Base-by-base conservation (phyloP, 768 basidiomycete species). In the Pholiota molesta region DNA sequence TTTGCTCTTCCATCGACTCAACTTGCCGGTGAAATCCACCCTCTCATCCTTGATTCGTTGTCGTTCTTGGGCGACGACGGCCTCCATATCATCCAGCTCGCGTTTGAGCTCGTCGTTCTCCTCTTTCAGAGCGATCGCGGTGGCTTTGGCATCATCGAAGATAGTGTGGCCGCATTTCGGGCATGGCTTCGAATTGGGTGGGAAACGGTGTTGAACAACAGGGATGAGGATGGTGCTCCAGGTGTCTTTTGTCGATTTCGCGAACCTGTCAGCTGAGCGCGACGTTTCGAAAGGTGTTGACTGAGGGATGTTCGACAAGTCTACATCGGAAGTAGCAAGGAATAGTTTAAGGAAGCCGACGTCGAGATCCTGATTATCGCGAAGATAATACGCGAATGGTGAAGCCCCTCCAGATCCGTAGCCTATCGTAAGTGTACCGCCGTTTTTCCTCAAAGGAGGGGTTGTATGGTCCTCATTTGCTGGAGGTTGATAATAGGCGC, bases 301-400 rank as follows among this genome's bases (percentile, higher is more conserved):
- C 39, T 63, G 62, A 14, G 59, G 45, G 11, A 67, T 57, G 29
- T 35, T 57, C 2, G 60, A 62, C 14, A 67, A 47, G 40, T 65
- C 62, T 5, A 62, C 42, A 16, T 45, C 62, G 11, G 52, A 40
- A 11, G 62, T 67, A 19, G 56, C 60, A 2, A 65, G 49, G 40
- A 65, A 60, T 5, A 65, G 16, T 39, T 67, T 67, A 10, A 67
- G 59, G 52, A 65, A 67, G 6, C 66, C 66, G 21, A 67, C 52
- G 52, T 67, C 66, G 13, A 62, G 49, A 10, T 63, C 52, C 53
- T 67, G 66, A 8, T 13, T 23, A 33, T 62, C 59, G 14, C 58
- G 53, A 4, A 67, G 59, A 33, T 51, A 65, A 33, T 62, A 67
- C 8, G 63, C 60, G 44, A 65, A 59, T 1, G 63, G 59, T 16